phyloP scores from a whole-genome alignment of 805 yeast species.

The Candida orba region DNA sequence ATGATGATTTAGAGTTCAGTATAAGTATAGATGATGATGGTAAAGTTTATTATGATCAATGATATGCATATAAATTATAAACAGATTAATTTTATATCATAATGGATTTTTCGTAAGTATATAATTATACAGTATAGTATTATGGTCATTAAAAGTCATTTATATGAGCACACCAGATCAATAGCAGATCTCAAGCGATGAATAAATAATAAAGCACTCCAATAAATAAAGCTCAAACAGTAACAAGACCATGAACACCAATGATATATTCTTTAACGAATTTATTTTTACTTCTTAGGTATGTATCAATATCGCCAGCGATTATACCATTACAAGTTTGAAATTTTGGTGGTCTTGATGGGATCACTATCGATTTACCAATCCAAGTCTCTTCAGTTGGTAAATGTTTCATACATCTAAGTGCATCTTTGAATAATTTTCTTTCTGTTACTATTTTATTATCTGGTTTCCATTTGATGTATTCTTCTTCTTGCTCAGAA shows the following conservation, averaged over 20 bases:
- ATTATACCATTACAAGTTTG: slow-evolving; percentile 4
- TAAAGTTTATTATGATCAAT: slow-evolving; percentile 21
- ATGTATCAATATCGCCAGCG: neutral
- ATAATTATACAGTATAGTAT: no score
- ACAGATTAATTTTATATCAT: no score
- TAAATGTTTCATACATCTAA: slow-evolving; percentile 51
- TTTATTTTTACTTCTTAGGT: slow-evolving; percentile 6
- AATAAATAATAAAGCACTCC: neutral
- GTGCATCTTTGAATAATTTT: slow-evolving; percentile 41
- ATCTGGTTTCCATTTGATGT: slow-evolving; percentile 41
- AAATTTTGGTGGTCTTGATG: slow-evolving; percentile 7
- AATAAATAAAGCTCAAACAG: neutral
- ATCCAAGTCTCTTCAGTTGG: slow-evolving; percentile 47
- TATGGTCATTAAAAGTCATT: no score
- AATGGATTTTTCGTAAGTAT: no score
- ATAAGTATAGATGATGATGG: slow-evolving; percentile 48
- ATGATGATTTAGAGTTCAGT: slow-evolving; percentile 89
- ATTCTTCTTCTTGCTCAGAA: no score
- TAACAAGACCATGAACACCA: slow-evolving; percentile 9
- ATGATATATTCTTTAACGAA: slow-evolving; percentile 6
- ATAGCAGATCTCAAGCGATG: neutral
- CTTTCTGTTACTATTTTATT: slow-evolving; percentile 30
- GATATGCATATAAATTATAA: no score
- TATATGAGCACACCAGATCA: no score
- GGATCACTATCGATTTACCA: slow-evolving; percentile 34